Evolutionary conservation across 2,329 filamentous ascomycete genomes (phyloP), one percentile per base, ranked within the genome.

Genomic region (Cladosporium austrohemisphaericum): DNA sequence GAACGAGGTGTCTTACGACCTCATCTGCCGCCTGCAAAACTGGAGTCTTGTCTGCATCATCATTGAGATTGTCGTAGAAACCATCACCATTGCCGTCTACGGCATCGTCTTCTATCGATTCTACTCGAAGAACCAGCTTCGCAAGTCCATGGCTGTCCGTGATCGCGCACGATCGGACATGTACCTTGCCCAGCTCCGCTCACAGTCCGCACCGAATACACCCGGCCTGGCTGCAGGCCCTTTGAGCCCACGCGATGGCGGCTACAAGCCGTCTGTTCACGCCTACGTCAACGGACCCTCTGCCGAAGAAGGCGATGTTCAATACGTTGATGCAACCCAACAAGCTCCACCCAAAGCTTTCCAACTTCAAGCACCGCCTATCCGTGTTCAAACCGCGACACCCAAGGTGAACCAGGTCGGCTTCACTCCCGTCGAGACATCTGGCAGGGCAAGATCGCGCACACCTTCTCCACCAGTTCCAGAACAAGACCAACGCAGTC

Each of bases 31-130:
- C 61, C 81, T 98, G 62, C 73, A 96, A 81, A 93, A 95, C 73
- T 98, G 93, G 93, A 80, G 86, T 32, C 78, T 98, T 55, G 86
- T 98, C 67, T 98, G 93, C 79, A 91, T 91, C 72, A 86, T 98
- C 66, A 97, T 98, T 68, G 93, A 98, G 71, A 79, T 98, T 58
- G 87, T 96, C 54, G 79, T 98, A 61, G 93, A 97, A 66, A 80
- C 88, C 58, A 85, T 97, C 65, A 89, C 87, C 65, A 95, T 98
- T 68, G 76, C 83, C 47, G 88, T 98, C 63, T 98, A 98, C 78
- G 89, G 81, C 64, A 80, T 96, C 65, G 84, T 96, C 68, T 96
- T 97, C 77, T 97, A 95, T 78, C 87, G 93, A 61, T 94, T 95
- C 79, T 95, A 91, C 81, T 90, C 87, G 58, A 98, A 97, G 80